Conservation (phyloP, 352 stramenopile species). For the Chrysophaeum taylorii region DNA sequence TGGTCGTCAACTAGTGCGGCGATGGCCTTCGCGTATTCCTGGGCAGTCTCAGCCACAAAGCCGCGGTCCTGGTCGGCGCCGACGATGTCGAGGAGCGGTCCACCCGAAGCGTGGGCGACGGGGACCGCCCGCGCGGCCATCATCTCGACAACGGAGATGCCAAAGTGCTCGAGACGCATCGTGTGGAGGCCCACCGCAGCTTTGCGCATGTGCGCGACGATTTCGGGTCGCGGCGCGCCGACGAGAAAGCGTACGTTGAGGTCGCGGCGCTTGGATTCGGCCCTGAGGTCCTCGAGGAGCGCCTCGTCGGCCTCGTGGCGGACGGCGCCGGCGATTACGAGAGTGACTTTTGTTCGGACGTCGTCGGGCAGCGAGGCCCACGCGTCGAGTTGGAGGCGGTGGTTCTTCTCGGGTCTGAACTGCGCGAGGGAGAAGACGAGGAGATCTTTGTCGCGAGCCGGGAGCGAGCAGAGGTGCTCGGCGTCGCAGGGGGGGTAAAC, state of each 20-base stretch:
- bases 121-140: constrained; percentile 89
- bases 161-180: constrained; percentile 99
- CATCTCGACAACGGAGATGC: constrained; percentile 99
- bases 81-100: constrained; percentile 45
- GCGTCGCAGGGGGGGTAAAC: constrained; percentile 92
- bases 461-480: constrained; percentile 58
- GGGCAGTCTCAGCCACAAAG: constrained; percentile 63
- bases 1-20: constrained; percentile 14
- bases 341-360: constrained; percentile 53
- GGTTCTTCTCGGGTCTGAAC: constrained; percentile 98
- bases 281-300: constrained; percentile 68
- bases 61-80: constrained; percentile 29
- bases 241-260: constrained; percentile 85
- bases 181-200: constrained; percentile 91
- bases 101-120: constrained; percentile 92
- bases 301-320: constrained; percentile 78
- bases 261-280: constrained; percentile 58
- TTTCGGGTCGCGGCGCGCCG: constrained; percentile 29
- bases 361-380: constrained; percentile 49
- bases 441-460: constrained; percentile 35
- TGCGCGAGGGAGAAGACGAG: constrained; percentile 89
- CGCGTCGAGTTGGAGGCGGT: constrained; percentile 80
- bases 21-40: constrained; percentile 74
- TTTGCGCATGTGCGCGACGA: neutral
- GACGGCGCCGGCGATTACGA: constrained; percentile 89